Evolutionary conservation across 1,284 basidiomycete species (phyloP), one percentile per base, ranked within the genome.

Genomic region (Dichomitus squalens): DNA sequence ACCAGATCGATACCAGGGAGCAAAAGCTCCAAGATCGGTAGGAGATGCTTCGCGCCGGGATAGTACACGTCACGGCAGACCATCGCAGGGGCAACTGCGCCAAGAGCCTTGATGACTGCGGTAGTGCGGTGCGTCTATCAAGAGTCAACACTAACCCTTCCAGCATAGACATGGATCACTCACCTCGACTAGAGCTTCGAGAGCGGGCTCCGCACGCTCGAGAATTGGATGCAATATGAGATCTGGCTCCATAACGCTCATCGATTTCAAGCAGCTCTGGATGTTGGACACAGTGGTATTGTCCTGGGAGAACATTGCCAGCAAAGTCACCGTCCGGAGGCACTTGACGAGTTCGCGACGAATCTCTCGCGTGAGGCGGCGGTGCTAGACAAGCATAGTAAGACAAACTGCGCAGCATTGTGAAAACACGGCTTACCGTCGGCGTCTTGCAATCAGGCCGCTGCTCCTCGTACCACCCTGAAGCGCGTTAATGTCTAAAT

Each of bases 251-350:
- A 97, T 87, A 46, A 90, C 75, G 57, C 84, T 84, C 81, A 94
- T 85, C 12, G 84, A 88, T 70, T 89, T 89, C 61, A 90, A 70
- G 63, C 85, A 85, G 59, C 82, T 85, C 70, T 88, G 86, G 53
- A 90, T 83, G 66, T 90, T 88, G 29, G 76, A 71, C 29, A 87
- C 85, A 2, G 85, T 87, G 4, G 77, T 77, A 36, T 76, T 75
- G 64, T 89, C 90, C 72, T 92, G 91, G 31, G 92, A 93, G 76
- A 97, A 98, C 86, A 96, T 95, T 12, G 92, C 88, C 21, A 96
- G 79, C 21, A 97, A 78, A 0, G 89, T 87, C 25, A 95, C 90
- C 0, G 93, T 95, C 49, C 93, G 80, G 35, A 96, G 78, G 35
- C 84, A 88, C 64, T 90, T 88, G 20, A 96, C 93, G 43, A 97